Evolutionary conservation across 352 stramenopile genomes (phyloP), one percentile per base, ranked within the genome.

Genomic region (Phytophthora palmivora): DNA sequence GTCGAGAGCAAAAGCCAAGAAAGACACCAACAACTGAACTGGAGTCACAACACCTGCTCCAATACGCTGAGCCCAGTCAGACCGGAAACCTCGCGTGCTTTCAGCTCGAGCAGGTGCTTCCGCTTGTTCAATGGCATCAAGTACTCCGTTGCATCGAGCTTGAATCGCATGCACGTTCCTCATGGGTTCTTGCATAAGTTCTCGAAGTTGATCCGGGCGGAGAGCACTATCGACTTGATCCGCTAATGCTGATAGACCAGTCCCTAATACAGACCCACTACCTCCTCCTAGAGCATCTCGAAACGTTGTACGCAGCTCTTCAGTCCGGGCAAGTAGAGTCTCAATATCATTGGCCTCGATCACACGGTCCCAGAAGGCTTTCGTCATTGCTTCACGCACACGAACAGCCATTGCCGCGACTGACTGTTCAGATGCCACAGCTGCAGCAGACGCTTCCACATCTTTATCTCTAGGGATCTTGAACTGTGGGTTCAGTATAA

Each of bases 401-500:
- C 78, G 67, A 10, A 72, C 61, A 15, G 68, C 64, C 39, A 89
- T 54, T 2, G 73, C 70, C 0, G 67, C 68, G 1, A 58, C 43
- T 11, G 60, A 67, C 3, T 63, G 33, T 46, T 53, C 4, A 4
- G 67, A 69, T 7, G 56, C 41, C 14, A 66, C 34, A 11, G 48
- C 50, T 1, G 68, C 68, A 16, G 54, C 63, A 14, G 63, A 62
- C 0, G 48, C 26, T 58, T 77, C 68, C 6, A 63, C 36, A 16
- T 74, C 68, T 26, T 67, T 67, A 21, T 70, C 63, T 21, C 43
- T 67, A 36, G 21, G 59, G 1, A 92, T 56, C 21, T 81, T 70
- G 37, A 88, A 91, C 19, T 72, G 52, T 0, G 84, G 84, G 56
- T 94, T 89, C 50, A 92, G 37, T 58, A 91, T 90, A 22, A 94